Evolutionary conservation across 768 basidiomycete genomes (phyloP).

Genomic region (Suillus tomentosus): DNA sequence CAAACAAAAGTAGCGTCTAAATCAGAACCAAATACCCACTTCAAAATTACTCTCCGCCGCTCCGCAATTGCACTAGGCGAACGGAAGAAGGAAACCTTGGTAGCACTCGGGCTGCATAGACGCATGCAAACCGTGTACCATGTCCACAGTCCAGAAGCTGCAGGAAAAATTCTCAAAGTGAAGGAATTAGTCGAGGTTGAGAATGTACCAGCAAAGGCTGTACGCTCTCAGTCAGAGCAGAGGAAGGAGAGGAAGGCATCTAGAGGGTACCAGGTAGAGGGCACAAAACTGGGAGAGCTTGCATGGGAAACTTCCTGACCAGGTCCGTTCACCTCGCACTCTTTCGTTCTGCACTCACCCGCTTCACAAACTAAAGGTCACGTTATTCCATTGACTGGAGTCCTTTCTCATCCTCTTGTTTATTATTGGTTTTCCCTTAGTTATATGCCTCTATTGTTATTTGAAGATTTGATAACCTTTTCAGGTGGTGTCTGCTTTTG

Average conservation of each 20-base stretch:
- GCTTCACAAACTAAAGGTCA: not conserved
- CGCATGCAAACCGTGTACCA: constrained; percentile 87
- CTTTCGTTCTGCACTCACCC: not conserved
- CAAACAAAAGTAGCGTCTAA: constrained; percentile 1
- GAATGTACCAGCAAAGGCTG: constrained; percentile 72
- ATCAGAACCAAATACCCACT: constrained; percentile 61
- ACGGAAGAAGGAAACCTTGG: constrained; percentile 70
- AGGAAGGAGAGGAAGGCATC: constrained; percentile 63
- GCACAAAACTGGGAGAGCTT: constrained; percentile 33
- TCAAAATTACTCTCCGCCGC: constrained; percentile 85
- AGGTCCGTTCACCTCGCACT: not conserved
- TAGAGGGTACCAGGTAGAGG: constrained; percentile 64
- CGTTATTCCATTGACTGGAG: not conserved
- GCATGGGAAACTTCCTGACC: constrained; percentile 5
- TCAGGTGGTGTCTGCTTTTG: not conserved
- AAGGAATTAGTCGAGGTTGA: constrained; percentile 91
- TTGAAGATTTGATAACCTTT: not conserved
- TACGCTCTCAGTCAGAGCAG: constrained; percentile 72
- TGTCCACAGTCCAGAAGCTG: constrained; percentile 67
- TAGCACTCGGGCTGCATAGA: constrained; percentile 81
- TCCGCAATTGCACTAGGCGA: constrained; percentile 84
- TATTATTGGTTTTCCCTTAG: not conserved
- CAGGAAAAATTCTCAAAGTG: constrained; percentile 83
- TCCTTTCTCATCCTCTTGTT: not conserved
- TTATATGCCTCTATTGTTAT: not conserved